Conservation (phyloP, 257 asterid genomes). For the Solanum habrochaites region DNA sequence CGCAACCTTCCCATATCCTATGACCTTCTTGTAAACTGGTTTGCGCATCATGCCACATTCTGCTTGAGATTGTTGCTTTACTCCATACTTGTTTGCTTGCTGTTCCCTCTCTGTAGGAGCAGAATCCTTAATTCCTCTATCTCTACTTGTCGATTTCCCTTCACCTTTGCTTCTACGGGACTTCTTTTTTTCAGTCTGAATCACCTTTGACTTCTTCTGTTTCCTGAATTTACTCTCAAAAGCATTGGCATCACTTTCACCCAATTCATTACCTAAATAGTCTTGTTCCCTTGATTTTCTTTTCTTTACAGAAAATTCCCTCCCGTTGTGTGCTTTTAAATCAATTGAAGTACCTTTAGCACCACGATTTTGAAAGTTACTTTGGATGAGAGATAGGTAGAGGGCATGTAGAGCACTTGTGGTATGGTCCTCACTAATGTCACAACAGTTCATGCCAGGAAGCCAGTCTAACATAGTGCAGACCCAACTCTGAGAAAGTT, state of each 20-base stretch:
- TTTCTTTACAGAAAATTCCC: background rate
- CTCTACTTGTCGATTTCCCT: conserved; percentile 10
- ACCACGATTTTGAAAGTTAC: no score
- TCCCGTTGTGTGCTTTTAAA: background rate
- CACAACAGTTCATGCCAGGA: no score
- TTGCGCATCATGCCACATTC: background rate
- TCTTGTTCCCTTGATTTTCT: background rate
- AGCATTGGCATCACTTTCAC: background rate
- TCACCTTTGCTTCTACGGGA: conserved; percentile 15
- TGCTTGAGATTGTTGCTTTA: conserved; percentile 11
- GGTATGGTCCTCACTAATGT: no score
- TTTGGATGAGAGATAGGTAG: no score
- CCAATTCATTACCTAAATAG: background rate
- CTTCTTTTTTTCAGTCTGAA: conserved; percentile 10
- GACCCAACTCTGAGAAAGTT: no score
- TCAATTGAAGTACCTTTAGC: no score
- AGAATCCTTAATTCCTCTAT: background rate
- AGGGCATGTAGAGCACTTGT: no score
- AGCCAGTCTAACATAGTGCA: no score
- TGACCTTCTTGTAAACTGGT: background rate
- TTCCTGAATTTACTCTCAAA: conserved; percentile 25
- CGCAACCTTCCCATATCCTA: conserved; percentile 1
- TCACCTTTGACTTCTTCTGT: conserved; percentile 32
- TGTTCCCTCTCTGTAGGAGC: conserved; percentile 11
- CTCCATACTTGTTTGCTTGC: conserved; percentile 20